These are phyloP conservation scores for Aspergillus quadrilineatus DNA, from an alignment of 2,329 filamentous ascomycete species.

Conservation along the genomic window DNA sequence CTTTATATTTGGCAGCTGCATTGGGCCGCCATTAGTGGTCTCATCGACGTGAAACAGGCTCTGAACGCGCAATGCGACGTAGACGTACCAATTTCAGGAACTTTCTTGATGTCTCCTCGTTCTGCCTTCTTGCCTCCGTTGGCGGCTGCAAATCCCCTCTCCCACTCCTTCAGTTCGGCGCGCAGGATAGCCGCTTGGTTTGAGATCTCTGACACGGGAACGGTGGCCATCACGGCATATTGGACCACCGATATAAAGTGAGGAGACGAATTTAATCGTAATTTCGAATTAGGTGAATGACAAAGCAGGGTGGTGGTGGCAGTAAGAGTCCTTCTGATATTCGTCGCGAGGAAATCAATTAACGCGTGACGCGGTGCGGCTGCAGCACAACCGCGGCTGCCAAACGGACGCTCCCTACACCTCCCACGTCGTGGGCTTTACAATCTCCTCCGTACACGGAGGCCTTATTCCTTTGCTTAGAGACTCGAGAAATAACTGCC, in stretches of 20 bases:
- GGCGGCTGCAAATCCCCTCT: conserved; percentile 44
- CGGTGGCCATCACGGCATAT: conserved; percentile 31
- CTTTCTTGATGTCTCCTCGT: conserved; percentile 49
- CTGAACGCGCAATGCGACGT: conserved; percentile 4
- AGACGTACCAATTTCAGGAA: conserved; percentile 45
- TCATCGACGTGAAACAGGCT: not conserved
- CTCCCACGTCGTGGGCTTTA: no score
- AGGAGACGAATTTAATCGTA: no score
- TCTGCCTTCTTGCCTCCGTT: conserved; percentile 47
- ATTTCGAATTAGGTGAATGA: not conserved
- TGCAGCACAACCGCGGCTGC: no score
- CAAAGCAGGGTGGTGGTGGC: not conserved
- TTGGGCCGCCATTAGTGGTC: not conserved
- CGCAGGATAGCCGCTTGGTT: conserved; percentile 37
- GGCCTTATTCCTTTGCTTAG: no score
- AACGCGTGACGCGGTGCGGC: conserved; percentile 22
- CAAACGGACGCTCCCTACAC: no score
- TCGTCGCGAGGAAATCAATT: conserved; percentile 27
- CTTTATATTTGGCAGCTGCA: conserved; percentile 49
- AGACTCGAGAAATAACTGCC: no score
- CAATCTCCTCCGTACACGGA: no score
- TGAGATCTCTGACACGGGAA: conserved; percentile 25
- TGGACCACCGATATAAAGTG: not conserved
- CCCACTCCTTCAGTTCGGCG: conserved; percentile 49
- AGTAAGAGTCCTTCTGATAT: not conserved